Base-by-base conservation (phyloP, 2,329 filamentous ascomycete genomes). In the Talaromyces sp. region DNA sequence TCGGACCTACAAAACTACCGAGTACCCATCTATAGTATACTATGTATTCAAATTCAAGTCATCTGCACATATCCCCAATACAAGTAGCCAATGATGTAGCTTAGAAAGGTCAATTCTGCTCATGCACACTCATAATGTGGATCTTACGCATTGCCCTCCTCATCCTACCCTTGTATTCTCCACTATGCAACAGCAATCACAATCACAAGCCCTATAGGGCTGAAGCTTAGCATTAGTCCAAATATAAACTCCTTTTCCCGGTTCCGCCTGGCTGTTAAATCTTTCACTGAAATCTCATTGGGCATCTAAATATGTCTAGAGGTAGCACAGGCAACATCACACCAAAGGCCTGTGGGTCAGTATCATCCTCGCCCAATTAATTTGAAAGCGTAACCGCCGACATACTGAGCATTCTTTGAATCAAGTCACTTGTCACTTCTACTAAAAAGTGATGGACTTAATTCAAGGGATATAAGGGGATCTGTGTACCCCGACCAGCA, bases 131-230 rank as follows among this genome's bases (percentile, higher is more conserved):
- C 24, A 27, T 27, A 29, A 42, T 27, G 40, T 42, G 22, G 40
- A 30, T 27, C 40, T 20, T 14, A 10, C 19, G 27, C 24, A n/a
- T n/a, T n/a, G n/a, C 24, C 24, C 24, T 27, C 24, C 27, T 42
- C 24, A 27, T 42, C 24, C 19, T 24, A 9, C 19, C 24, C 20
- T 9, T 14, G 4, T 9, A 13, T 49, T 42, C 41, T 47, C 52
- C 52, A 54, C 47, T 14, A 47, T 54, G 47, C 52, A 40, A 20
- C 36, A 29, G 29, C 19, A 16, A 41, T 50, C 52, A 54, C 52
- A 47, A 17, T 50, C 36, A 47, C 47, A 50, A 27, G 52, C 52
- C 47, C 43, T 54, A 33, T 54, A 54, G 52, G 52, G 52, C 52
- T 54, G 52, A 54, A 47, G 43, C 47, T 49, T 46, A 50, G 37